Evolutionary conservation across 306 rosid genomes (phyloP).

Genomic region (Begonia fuchsioides): DNA sequence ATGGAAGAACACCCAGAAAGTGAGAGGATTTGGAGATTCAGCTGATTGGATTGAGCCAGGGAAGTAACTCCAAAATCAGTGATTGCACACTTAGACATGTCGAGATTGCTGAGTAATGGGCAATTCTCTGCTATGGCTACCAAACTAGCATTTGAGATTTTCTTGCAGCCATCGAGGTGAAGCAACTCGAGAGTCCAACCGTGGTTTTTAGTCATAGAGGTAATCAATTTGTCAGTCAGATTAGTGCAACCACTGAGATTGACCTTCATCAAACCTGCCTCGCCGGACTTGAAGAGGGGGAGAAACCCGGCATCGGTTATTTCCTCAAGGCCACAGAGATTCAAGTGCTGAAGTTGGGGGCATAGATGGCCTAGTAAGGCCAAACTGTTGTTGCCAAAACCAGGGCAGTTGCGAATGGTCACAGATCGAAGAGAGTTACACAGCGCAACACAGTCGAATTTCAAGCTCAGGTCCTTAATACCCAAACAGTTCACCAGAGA

Average conservation of each 20-base stretch:
- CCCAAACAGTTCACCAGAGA: conserved; percentile 66
- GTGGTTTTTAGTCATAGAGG: conserved; percentile 40
- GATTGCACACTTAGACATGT: conserved; percentile 58
- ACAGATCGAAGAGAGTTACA: conserved; percentile 41
- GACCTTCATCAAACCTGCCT: conserved; percentile 61
- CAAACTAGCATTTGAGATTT: conserved; percentile 46
- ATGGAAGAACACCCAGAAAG: conserved; percentile 46
- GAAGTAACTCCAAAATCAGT: conserved; percentile 57
- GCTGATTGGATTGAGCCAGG: conserved; percentile 30
- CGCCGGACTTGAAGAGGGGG: conserved; percentile 37
- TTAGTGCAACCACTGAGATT: conserved; percentile 59
- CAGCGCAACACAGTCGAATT: conserved; percentile 27
- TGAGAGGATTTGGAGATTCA: conserved; percentile 57
- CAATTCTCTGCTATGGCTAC: conserved; percentile 49
- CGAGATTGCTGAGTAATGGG: conserved; percentile 51
- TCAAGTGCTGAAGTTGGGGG: conserved; percentile 49
- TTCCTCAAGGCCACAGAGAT: conserved; percentile 53
- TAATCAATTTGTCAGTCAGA: conserved; percentile 48
- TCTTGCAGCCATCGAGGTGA: conserved; percentile 57
- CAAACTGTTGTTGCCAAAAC: conserved; percentile 54
- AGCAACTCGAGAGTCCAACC: conserved; percentile 61
- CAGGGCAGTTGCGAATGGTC: conserved; percentile 66
- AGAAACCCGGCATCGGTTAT: conserved; percentile 63
- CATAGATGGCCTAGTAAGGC: conserved; percentile 57
- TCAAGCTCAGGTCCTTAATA: conserved; percentile 41